phyloP scores from a whole-genome alignment of 495 filamentous ascomycete species.

The Trichocladium antarcticum region DNA sequence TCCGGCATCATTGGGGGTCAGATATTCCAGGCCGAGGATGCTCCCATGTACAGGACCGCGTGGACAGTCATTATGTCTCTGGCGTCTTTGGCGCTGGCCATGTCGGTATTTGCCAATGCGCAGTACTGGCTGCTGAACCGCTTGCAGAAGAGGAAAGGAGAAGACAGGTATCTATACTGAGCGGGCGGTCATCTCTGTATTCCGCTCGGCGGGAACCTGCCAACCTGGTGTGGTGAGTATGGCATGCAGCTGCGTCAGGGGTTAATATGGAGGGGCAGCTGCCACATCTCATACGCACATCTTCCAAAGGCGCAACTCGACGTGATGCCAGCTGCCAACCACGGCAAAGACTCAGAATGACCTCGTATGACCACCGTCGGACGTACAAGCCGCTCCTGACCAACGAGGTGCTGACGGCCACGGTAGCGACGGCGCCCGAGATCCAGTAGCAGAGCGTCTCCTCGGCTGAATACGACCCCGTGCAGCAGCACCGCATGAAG shows the following conservation, averaged over 20 bases:
- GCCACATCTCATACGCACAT: too few relatives aligned
- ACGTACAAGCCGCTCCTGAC: conserved; percentile 20
- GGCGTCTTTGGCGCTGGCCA: conserved; percentile 9
- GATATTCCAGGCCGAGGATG: conserved; percentile 43
- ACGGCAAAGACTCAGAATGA: conserved; percentile 34
- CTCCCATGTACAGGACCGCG: conserved; percentile 35
- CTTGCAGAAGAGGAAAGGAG: conserved; percentile 10
- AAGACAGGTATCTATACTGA: conserved; percentile 12
- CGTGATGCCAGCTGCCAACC: conserved; percentile 37
- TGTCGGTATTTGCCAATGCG: conserved; percentile 14
- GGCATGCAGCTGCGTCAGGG: too few relatives aligned
- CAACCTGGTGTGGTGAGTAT: too few relatives aligned
- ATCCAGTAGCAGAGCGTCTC: conserved; percentile 26
- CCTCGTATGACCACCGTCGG: conserved; percentile 30
- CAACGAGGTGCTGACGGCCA: conserved; percentile 16
- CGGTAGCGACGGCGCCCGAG: conserved; percentile 35
- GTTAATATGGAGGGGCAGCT: too few relatives aligned
- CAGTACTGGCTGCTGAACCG: conserved; percentile 22
- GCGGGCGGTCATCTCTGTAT: too few relatives aligned
- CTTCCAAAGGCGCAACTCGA: conserved; percentile 7
- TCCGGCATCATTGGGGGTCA: conserved; percentile 44
- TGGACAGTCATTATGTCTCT: conserved; percentile 21
- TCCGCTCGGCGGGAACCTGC: too few relatives aligned
- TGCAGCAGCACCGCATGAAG: conserved; percentile 16
- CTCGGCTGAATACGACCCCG: conserved; percentile 18